Evolutionary conservation across 2,329 filamentous ascomycete species (phyloP).

Genomic region (Aureobasidium mangrovei): DNA sequence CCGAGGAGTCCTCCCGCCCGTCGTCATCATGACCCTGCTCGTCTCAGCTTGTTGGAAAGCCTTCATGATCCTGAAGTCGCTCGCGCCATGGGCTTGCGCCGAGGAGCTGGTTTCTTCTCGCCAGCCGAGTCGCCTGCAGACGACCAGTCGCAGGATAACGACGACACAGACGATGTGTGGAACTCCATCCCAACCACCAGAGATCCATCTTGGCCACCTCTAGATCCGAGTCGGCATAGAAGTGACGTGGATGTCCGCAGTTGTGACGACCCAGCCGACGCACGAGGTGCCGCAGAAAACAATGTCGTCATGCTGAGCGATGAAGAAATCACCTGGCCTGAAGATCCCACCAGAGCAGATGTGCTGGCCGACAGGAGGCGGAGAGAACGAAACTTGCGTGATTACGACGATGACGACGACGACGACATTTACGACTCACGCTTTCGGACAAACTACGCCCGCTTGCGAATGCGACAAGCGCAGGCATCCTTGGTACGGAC

Average conservation of each 20-base stretch:
- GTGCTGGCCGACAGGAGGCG: conserved; percentile 15
- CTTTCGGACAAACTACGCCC: conserved; percentile 7
- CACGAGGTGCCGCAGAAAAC: not conserved
- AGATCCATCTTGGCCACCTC: conserved; percentile 14
- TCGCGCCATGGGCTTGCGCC: conserved; percentile 3
- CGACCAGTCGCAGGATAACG: conserved; percentile 3
- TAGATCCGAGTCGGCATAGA: conserved; percentile 9
- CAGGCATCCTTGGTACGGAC: not conserved
- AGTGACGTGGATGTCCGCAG: not conserved
- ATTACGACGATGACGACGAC: conserved; percentile 12
- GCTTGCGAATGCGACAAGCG: conserved; percentile 4
- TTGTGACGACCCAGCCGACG: not conserved
- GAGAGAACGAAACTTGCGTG: conserved; percentile 10
- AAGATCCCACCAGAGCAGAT: conserved; percentile 15
- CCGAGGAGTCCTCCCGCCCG: conserved; percentile 14
- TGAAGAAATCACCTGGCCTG: conserved; percentile 16
- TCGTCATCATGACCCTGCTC: conserved; percentile 20
- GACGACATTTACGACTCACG: conserved; percentile 12
- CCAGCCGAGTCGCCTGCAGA: conserved; percentile 8
- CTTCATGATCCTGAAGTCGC: conserved; percentile 17
- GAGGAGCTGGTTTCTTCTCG: conserved; percentile 6
- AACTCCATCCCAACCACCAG: not conserved
- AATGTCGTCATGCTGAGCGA: conserved; percentile 9
- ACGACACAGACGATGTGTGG: conserved; percentile 8
- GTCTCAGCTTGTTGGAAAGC: conserved; percentile 17